phyloP scores from a whole-genome alignment of 352 stramenopile species.

The Nothophytophthora sp. region DNA sequence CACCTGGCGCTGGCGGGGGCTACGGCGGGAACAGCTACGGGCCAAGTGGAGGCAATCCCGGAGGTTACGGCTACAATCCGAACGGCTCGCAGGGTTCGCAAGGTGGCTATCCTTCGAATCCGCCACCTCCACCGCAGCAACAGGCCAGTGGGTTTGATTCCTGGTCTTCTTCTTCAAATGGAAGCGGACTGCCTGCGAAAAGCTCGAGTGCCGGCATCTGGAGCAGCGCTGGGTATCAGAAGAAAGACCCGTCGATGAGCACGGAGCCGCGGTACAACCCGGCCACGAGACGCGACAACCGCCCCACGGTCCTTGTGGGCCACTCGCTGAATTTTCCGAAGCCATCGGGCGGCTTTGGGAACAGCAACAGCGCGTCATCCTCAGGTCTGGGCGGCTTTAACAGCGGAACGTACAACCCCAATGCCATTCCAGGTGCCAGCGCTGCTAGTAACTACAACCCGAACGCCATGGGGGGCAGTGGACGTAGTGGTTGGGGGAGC shows the following conservation, averaged over 20 bases:
- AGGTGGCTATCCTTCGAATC: constrained; percentile 22
- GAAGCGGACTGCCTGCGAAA: constrained; percentile 39
- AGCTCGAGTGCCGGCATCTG: constrained; percentile 55
- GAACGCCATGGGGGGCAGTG: constrained; percentile 24
- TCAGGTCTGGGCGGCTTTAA: constrained; percentile 42
- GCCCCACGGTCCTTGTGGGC: constrained; percentile 81
- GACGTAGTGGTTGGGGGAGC: constrained; percentile 17
- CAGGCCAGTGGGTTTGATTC: constrained; percentile 53
- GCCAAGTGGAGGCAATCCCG: constrained; percentile 22
- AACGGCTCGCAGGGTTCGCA: constrained; percentile 15
- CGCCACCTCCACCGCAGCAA: constrained; percentile 17
- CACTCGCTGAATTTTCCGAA: constrained; percentile 79
- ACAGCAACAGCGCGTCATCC: constrained; percentile 31
- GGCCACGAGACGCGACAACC: constrained; percentile 69
- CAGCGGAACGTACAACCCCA: constrained; percentile 47
- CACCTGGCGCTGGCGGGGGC: background rate
- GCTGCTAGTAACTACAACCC: constrained; percentile 32
- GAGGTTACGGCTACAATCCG: constrained; percentile 23
- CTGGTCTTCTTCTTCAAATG: constrained; percentile 44
- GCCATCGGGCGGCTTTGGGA: constrained; percentile 36
- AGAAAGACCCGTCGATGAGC: constrained; percentile 42
- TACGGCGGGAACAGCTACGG: constrained; percentile 31
- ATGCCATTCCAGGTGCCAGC: constrained; percentile 32
- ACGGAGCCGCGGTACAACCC: constrained; percentile 55
- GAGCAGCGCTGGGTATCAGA: constrained; percentile 84